Evolutionary conservation across 2,329 filamentous ascomycete species (phyloP), one percentile per base, ranked within the genome.

Genomic region (Didymellaceae sp.): DNA sequence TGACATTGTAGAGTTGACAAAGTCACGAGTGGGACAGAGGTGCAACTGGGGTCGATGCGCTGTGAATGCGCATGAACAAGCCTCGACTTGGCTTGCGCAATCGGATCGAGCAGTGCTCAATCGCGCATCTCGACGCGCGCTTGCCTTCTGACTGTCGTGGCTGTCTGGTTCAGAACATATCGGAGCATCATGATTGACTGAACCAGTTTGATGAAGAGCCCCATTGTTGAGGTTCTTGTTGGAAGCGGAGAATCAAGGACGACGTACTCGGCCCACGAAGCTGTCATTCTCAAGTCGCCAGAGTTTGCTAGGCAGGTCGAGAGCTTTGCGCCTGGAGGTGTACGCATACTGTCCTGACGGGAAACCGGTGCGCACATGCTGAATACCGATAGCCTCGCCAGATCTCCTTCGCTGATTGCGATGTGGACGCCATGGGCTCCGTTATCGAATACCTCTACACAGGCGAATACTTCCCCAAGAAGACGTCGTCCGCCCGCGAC

Each of bases 401-500:
- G 51, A 86, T 96, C 54, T 77, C 87, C 51, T 86, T 96, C 18
- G 68, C 79, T 2, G 75, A 81, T 57, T 87, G 90, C 61, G 82
- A 90, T 62, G 74, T 89, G 35, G 86, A 90, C 58, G 86, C 89
- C 17, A 86, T 90, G 46, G 86, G 88, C 54, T 90, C 86, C 71
- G 90, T 92, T 62, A 82, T 94, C 62, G 88, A 94, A 72, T 95
- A 85, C 71, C 84, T 93, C 43, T 95, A 95, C 75, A 92, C 89
- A 1, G 83, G 83, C 70, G 89, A 95, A 75, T 94, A 97, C 80
- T 95, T 93, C 76, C 90, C 91, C 42, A 73, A 73, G 9, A 75
- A 77, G 45, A 73, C 81, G 16, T 81, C 81, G 61, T 84, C 86
- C 63, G 69, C 86, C 11, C 83, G 84, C 44, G 81, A 86, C 63